A percentile compares a stretch with the other conserved stretches of the same genome.
Evolutionary conservation across 768 basidiomycete species (phyloP).

Genomic region (Lactifluus piperatus): DNA sequence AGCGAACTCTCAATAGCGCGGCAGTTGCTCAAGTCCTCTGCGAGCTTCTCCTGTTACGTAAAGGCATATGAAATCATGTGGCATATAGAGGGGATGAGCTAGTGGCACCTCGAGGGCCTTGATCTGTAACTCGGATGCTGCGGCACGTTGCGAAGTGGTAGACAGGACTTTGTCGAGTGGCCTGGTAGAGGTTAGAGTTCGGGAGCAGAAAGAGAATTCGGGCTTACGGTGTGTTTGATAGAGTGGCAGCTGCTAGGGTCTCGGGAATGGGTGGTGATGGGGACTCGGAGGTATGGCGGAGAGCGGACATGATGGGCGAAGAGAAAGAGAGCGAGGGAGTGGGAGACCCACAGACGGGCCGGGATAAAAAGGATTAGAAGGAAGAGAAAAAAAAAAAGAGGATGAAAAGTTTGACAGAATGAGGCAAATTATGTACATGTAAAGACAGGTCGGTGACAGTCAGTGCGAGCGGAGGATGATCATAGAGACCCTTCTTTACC

Average conservation of each 20-base stretch:
- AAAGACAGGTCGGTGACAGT: neutral
- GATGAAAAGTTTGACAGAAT: neutral
- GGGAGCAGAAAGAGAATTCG: too few species aligned
- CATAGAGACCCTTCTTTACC: neutral
- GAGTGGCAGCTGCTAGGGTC: neutral
- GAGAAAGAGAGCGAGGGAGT: neutral
- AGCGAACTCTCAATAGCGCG: conserved; percentile 62
- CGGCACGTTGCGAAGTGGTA: conserved; percentile 4
- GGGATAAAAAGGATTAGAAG: neutral
- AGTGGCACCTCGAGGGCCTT: conserved; percentile 10
- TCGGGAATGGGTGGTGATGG: neutral
- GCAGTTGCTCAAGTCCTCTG: conserved; percentile 66
- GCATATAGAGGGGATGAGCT: neutral
- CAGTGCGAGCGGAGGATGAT: neutral
- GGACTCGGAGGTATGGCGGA: neutral
- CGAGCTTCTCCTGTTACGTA: conserved; percentile 46
- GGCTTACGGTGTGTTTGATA: neutral
- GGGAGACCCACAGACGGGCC: neutral
- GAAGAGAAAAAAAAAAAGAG: neutral
- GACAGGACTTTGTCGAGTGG: neutral
- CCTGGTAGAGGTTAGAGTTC: neutral
- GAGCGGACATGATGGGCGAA: neutral
- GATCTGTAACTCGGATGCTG: conserved; percentile 6
- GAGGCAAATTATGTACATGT: conserved; percentile 5
- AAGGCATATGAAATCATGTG: neutral